Percentiles rank a stretch among this genome's conserved stretches.
Evolutionary conservation across 192 early-diverging fungal genomes (phyloP).

Genomic region (Backusella tuberculispora): DNA sequence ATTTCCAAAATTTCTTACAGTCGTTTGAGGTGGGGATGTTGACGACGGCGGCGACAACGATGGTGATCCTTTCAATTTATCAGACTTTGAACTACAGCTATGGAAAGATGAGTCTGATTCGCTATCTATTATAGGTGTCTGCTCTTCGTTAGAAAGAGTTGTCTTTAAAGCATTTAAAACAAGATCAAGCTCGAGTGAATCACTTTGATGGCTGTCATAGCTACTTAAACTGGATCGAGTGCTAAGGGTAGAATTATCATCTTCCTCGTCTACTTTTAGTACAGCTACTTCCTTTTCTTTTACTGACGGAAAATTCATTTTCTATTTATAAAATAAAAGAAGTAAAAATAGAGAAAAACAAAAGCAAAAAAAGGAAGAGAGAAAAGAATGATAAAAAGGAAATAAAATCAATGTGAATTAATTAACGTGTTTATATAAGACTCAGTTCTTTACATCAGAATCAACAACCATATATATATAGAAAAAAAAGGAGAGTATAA

Average conservation of each 20-base stretch:
- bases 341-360: background rate
- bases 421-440: conserved; percentile 12
- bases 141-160: background rate
- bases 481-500: background rate
- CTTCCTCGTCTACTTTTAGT: conserved; percentile 2
- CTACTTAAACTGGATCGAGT: conserved; percentile 20
- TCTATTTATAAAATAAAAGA: no score
- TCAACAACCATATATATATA: background rate
- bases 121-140: background rate
- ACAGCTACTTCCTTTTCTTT: background rate
- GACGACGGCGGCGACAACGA: no score
- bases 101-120: background rate
- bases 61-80: background rate
- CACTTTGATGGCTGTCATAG: background rate
- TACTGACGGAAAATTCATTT: background rate
- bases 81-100: background rate
- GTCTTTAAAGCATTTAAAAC: conserved; percentile 13
- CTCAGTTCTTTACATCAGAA: background rate
- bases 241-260: background rate
- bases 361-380: background rate
- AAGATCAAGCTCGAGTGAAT: conserved; percentile 13
- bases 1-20: background rate
- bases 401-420: background rate
- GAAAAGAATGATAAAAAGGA: background rate
- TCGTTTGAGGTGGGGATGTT: background rate